These are phyloP conservation scores for Xylariaceae sp. DNA, from an alignment of 2,329 filamentous ascomycete species.

Conservation along the genomic window DNA sequence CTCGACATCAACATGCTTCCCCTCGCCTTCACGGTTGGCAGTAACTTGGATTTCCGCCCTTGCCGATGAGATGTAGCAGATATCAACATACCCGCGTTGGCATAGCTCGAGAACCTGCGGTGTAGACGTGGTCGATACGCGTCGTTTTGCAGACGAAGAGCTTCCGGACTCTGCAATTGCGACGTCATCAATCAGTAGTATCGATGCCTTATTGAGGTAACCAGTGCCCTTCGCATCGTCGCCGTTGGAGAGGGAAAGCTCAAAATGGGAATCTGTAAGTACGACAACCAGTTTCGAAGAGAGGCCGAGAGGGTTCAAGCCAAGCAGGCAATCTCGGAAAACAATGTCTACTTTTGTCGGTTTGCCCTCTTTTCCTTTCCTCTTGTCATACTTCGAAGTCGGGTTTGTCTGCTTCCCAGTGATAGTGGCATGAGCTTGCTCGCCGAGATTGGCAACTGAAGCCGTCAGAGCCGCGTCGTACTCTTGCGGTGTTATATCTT, in stretches of 20 bases:
- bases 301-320: conserved; percentile 71
- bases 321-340: conserved; percentile 73
- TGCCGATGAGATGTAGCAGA: conserved; percentile 81
- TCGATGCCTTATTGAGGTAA: conserved; percentile 69
- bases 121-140: conserved; percentile 32
- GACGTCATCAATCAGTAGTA: conserved; percentile 76
- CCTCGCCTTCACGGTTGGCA: conserved; percentile 45
- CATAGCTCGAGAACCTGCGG: conserved; percentile 51
- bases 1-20: conserved; percentile 69
- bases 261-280: conserved; percentile 67
- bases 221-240: conserved; percentile 56
- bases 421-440: conserved; percentile 48
- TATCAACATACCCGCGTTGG: conserved; percentile 69
- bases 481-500: conserved; percentile 62
- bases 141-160: conserved; percentile 30
- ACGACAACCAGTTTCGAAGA: conserved; percentile 71
- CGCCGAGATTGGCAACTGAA: conserved; percentile 71
- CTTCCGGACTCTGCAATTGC: conserved; percentile 32
- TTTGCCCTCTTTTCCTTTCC: conserved; percentile 32
- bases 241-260: conserved; percentile 58
- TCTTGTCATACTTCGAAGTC: conserved; percentile 11
- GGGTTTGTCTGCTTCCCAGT: conserved; percentile 20
- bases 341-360: conserved; percentile 65
- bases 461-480: conserved; percentile 68
- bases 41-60: conserved; percentile 57